phyloP scores from a whole-genome alignment of 176 grass and related monocot genomes.

The Triticum monococcum region DNA sequence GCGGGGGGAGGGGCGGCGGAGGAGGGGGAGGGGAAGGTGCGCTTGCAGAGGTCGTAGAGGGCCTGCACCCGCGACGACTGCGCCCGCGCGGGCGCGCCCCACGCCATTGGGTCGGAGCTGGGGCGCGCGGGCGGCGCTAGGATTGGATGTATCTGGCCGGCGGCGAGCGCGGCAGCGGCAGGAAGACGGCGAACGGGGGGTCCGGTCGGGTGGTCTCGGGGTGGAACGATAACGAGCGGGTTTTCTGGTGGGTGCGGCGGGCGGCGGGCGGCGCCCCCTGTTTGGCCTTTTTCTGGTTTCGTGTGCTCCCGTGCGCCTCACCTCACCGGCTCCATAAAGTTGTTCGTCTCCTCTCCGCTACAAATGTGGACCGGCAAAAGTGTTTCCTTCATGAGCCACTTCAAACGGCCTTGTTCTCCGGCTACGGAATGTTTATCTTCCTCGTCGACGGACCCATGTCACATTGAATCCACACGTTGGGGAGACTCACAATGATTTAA shows the following conservation, averaged over 20 bases:
- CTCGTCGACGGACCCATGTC: too few species aligned
- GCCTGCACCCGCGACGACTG: slow-evolving; percentile 53
- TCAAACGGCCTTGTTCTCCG: not conserved
- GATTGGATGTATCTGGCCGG: not conserved
- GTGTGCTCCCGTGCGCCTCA: too few species aligned
- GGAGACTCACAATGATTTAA: too few species aligned
- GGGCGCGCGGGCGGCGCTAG: not conserved
- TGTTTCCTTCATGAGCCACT: not conserved
- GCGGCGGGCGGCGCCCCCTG: too few species aligned
- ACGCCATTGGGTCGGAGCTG: slow-evolving; percentile 16
- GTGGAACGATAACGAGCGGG: not conserved
- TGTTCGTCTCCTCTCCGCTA: too few species aligned
- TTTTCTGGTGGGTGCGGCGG: not conserved
- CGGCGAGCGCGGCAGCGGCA: too few species aligned
- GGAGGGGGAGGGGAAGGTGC: slow-evolving; percentile 48
- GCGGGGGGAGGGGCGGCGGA: not conserved
- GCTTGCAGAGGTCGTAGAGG: slow-evolving; percentile 74
- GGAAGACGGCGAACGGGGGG: not conserved
- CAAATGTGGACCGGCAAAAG: too few species aligned
- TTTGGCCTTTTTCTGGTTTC: not conserved
- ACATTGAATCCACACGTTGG: too few species aligned
- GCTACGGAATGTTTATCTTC: too few species aligned
- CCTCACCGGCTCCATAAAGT: too few species aligned
- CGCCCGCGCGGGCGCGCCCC: slow-evolving; percentile 27
- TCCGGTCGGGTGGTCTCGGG: too few species aligned